Evolutionary conservation across 345 rosid species (phyloP), one percentile per base, ranked within the genome.

Genomic region (Erodium maritimum): DNA sequence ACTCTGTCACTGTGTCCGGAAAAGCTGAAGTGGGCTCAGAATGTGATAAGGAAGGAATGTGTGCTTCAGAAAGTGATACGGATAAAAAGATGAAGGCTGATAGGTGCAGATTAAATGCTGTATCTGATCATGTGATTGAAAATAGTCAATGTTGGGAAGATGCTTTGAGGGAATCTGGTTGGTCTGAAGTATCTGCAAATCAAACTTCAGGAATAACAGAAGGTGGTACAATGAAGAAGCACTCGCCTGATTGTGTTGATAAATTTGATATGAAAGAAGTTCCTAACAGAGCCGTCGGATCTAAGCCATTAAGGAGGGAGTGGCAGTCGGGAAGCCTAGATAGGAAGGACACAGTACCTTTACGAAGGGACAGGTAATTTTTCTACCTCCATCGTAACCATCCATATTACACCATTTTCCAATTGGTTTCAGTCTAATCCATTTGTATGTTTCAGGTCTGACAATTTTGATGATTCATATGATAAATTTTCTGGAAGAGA

Each of bases 331-430:
- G 65, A 29, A 73, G 51, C 55, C 42, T 61, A 14, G 23, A 23
- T 17, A 50, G 54, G 55, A 57, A 62, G 22, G 50, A 57, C 20
- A 6, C 19, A 22, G 18, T 25, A 17, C 19, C 45, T 56, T 54
- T 60, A 16, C 74, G 19, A 24, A 71, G 74, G 52, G 61, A 68
- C 76, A 75, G 86, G 84, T 78, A 75, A 65, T 56, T 42, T 21
- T 50, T 8, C 56, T 56, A 21, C 48, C 23, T 17, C 51, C 10
- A 29, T 22, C 65, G 7, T 42, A 13, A 42, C 17, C 48, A 42
- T 42, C 37, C 37, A 21, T 45, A 19, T 51, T 56, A 4, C 29
- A 24, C 51, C 2, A 22, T 54, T 34, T 12, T 57, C 21, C 24
- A 10, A 29, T 56, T 60, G 55, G 46, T 50, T 60, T 19, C 25